phyloP scores from a whole-genome alignment of 179 eudicot genomes.

The Pouteria campechiana region DNA sequence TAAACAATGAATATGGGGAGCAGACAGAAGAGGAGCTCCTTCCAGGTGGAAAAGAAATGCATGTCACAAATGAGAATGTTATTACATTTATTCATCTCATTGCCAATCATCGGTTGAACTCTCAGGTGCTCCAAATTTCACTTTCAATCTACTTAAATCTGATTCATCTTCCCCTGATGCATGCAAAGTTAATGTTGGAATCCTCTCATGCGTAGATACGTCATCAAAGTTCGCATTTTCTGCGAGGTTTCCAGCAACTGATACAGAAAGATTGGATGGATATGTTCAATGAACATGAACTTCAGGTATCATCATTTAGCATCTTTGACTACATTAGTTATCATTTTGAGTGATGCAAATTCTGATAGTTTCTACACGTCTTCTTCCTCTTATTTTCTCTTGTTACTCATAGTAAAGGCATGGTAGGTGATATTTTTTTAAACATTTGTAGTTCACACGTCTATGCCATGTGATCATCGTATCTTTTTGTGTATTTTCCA shows the following conservation, averaged over 20 bases:
- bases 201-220: no score
- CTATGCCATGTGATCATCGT: no score
- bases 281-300: slow-evolving; percentile 98
- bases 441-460: no score
- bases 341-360: no score
- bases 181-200: no score
- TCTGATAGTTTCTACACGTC: not conserved
- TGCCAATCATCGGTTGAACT: slow-evolving; percentile 86
- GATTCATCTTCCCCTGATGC: no score
- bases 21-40: slow-evolving; percentile 87
- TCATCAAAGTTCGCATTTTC: slow-evolving; percentile 83
- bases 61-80: slow-evolving; percentile 87
- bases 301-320: slow-evolving; percentile 61
- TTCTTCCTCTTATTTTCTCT: not conserved
- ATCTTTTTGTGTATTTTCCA: no score
- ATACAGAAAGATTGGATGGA: slow-evolving; percentile 91
- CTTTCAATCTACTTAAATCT: not conserved
- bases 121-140: slow-evolving; percentile 41
- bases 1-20: slow-evolving; percentile 96
- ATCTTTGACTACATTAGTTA: no score
- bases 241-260: slow-evolving; percentile 89
- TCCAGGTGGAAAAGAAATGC: slow-evolving; percentile 69
- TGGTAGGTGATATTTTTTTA: no score
- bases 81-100: slow-evolving; percentile 79
- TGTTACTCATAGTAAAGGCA: no score